phyloP scores from a whole-genome alignment of 108 stramenopile genomes.

The Tribonema minus region DNA sequence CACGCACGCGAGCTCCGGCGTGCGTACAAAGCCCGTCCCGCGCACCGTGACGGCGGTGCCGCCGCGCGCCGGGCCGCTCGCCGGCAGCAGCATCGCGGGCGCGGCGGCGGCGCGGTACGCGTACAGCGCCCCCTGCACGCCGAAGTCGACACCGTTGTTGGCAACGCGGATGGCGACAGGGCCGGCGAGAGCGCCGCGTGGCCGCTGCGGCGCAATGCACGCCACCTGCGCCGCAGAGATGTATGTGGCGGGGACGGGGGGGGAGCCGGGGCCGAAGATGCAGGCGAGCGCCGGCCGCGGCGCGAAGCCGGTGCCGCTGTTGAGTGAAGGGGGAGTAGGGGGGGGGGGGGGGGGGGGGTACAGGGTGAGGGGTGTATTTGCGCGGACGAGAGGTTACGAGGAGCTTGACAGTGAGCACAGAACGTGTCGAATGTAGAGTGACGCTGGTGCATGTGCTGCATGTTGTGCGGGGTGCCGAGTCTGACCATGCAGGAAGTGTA shows the following conservation, averaged over 20 bases:
- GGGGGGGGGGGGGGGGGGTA: no score
- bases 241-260: neutral
- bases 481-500: no score
- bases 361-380: no score
- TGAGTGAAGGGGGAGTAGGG: neutral
- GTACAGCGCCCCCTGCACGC: neutral
- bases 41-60: neutral
- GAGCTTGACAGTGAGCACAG: no score
- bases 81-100: neutral
- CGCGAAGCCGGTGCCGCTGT: neutral
- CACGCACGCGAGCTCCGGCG: conserved; percentile 26
- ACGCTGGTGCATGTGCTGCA: no score
- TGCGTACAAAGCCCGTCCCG: conserved; percentile 23
- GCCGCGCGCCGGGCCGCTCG: neutral
- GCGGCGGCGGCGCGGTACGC: neutral
- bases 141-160: conserved; percentile 54
- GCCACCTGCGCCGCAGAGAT: neutral
- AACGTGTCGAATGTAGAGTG: no score
- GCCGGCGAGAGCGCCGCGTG: neutral
- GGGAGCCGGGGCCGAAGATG: neutral
- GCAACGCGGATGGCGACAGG: conserved; percentile 5
- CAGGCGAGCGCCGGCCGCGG: neutral
- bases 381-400: no score
- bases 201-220: neutral
- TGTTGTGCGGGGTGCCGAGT: no score